These are phyloP conservation scores for Cordyceps cateniannulata DNA, from an alignment of 2,329 filamentous ascomycete species.

Conservation along the genomic window DNA sequence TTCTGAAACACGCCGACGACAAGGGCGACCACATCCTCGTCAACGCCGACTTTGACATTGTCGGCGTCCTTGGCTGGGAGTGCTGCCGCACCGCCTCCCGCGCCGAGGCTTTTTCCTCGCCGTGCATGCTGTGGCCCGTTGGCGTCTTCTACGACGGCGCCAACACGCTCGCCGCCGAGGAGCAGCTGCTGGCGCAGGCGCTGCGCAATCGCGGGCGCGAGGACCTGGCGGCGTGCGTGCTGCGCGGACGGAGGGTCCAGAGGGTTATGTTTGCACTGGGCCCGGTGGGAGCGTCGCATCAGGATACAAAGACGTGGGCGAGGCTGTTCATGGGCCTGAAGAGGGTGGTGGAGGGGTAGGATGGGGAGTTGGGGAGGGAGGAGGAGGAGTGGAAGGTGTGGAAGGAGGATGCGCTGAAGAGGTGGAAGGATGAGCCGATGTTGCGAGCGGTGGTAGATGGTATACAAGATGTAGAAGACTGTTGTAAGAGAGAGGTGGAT, in stretches of 20 bases:
- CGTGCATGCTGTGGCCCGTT: slow-evolving; percentile 28
- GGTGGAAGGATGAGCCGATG: background rate
- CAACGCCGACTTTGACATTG: slow-evolving; percentile 32
- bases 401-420: background rate
- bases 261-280: slow-evolving; percentile 17
- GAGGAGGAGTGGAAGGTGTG: background rate
- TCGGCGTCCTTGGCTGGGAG: slow-evolving; percentile 39
- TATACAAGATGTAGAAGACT: no score
- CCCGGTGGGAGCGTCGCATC: background rate
- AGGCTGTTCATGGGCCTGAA: slow-evolving; percentile 14
- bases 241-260: slow-evolving; percentile 15
- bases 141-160: slow-evolving; percentile 25
- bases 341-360: background rate
- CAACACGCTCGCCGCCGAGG: slow-evolving; percentile 15
- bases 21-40: slow-evolving; percentile 40
- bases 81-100: slow-evolving; percentile 25
- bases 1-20: slow-evolving; percentile 37
- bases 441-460: background rate
- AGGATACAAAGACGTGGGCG: slow-evolving; percentile 11
- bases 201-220: slow-evolving; percentile 15
- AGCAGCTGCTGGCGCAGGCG: slow-evolving; percentile 11
- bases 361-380: background rate
- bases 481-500: no score
- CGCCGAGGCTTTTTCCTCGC: slow-evolving; percentile 20
- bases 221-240: slow-evolving; percentile 16